phyloP scores from a whole-genome alignment of 345 rosid species.

The Brassica rapa region DNA sequence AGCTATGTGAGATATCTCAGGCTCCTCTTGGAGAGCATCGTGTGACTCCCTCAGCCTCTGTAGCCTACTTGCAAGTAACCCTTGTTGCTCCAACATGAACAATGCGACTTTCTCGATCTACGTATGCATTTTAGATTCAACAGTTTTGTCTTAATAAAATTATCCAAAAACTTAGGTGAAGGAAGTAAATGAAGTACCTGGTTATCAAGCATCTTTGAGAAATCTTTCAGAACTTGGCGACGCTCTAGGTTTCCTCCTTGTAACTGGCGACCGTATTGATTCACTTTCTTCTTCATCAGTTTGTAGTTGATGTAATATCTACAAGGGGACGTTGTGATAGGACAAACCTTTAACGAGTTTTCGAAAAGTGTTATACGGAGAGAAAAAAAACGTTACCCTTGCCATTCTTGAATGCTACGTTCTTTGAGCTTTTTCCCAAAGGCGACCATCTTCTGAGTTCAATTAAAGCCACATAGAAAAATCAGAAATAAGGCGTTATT shows the following conservation, averaged over 20 bases:
- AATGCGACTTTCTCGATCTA: conserved; percentile 94
- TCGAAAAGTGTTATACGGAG: neutral
- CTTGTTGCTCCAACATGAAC: conserved; percentile 95
- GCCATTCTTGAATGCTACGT: conserved; percentile 68
- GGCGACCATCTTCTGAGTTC: conserved; percentile 37
- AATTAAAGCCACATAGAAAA: neutral
- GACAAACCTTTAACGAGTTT: neutral
- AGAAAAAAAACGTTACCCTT: conserved; percentile 45
- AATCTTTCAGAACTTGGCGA: conserved; percentile 93
- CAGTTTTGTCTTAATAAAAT: neutral
- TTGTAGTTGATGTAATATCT: conserved; percentile 95
- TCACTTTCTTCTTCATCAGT: conserved; percentile 92
- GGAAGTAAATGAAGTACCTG: conserved; percentile 49
- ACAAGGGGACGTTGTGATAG: conserved; percentile 6
- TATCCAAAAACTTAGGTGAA: neutral
- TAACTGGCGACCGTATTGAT: conserved; percentile 68
- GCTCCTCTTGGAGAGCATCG: conserved; percentile 57
- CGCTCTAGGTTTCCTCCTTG: conserved; percentile 71
- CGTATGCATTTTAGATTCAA: conserved; percentile 1
- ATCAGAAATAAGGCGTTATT: neutral
- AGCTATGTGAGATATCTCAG: conserved; percentile 55
- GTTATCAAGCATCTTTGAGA: conserved; percentile 89
- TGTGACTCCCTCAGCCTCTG: conserved; percentile 60
- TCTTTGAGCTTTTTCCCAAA: conserved; percentile 44
- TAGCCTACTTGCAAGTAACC: conserved; percentile 78